Base-by-base conservation (phyloP, 768 basidiomycete genomes). In the Kwoniella heveanensis region DNA sequence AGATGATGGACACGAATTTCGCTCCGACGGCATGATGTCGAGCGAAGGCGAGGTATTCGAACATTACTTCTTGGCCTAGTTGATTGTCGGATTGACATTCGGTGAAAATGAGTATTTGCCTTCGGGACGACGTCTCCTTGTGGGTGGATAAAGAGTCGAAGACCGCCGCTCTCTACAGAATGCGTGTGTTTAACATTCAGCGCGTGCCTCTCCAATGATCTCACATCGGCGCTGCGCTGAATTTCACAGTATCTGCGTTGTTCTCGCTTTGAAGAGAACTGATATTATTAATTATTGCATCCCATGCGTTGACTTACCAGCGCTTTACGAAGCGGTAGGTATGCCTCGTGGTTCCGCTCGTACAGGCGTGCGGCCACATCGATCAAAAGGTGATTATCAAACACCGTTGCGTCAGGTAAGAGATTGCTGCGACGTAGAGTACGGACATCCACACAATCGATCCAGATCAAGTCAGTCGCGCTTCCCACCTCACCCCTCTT, bases 301-400 rank as follows among this genome's bases (percentile, higher is more conserved):
- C 7, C 9, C 19, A 7, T n/a, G 7, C 48, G 36, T 29, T 60
- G 30, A 26, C 67, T 57, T n/a, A 68, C 67, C 17, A 68, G 46
- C 12, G 48, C 67, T 25, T 59, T 55, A 22, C 67, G 49, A 8
- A 68, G 51, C 15, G 63, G 49, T 1, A 29, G 49, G 48, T 57
- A 68, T 10, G 50, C 58, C 7, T 54, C 46, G 29, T 60, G 49
- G 0, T 51, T 29, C 22, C 63, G 22, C 2, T 68, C 55, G 12
- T 57, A 65, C 1, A 68, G 32, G 4, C 63, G 53, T 0, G 67
- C 53, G 9, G 59, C 62, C 17, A 51, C 49, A 55, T 68, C 67
- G 22, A 68, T 68, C 0, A 65, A 30, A 5, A 57, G 64, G 46
- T 68, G 67, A 49, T 68, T 68, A 47, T 60, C 44, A 60, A 69